These are phyloP conservation scores for Penicillium verrucosum DNA, from an alignment of 2,329 filamentous ascomycete species.

Conservation along the genomic window DNA sequence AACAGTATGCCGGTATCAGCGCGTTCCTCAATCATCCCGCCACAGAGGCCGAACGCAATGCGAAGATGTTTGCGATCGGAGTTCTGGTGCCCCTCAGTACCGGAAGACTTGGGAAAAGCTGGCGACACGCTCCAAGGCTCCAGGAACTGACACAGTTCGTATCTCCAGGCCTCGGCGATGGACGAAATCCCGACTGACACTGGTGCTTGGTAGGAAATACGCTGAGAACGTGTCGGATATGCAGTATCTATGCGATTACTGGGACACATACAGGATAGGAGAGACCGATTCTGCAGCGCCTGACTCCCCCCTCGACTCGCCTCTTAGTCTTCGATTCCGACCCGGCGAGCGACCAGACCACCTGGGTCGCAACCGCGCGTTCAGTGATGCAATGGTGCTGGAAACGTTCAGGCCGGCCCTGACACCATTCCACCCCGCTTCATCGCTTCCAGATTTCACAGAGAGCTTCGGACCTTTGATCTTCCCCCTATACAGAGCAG, in stretches of 20 bases:
- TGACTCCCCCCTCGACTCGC: constrained; percentile 54
- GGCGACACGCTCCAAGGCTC: constrained; percentile 77
- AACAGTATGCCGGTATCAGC: constrained; percentile 78
- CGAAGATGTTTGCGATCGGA: constrained; percentile 88
- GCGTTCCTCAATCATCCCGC: constrained; percentile 85
- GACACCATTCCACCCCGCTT: constrained; percentile 77
- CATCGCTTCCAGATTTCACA: constrained; percentile 73
- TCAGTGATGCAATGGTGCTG: constrained; percentile 43
- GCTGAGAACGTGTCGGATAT: constrained; percentile 64
- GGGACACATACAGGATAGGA: constrained; percentile 54
- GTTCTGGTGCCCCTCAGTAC: constrained; percentile 81
- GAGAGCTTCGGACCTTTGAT: constrained; percentile 85
- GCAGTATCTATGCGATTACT: constrained; percentile 71
- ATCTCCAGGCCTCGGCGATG: not conserved
- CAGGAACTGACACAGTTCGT: constrained; percentile 69
- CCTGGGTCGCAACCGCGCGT: constrained; percentile 35
- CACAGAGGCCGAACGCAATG: constrained; percentile 75
- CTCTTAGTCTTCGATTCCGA: constrained; percentile 49
- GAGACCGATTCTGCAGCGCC: constrained; percentile 38
- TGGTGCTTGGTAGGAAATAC: constrained; percentile 45
- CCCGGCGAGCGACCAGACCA: constrained; percentile 47
- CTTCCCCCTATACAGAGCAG: constrained; percentile 85
- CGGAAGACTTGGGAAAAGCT: constrained; percentile 80
- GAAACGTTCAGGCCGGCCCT: constrained; percentile 55
- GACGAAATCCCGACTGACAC: constrained; percentile 13